Base-by-base conservation (phyloP, 1,284 basidiomycete species). In the Ustilago esculenta region DNA sequence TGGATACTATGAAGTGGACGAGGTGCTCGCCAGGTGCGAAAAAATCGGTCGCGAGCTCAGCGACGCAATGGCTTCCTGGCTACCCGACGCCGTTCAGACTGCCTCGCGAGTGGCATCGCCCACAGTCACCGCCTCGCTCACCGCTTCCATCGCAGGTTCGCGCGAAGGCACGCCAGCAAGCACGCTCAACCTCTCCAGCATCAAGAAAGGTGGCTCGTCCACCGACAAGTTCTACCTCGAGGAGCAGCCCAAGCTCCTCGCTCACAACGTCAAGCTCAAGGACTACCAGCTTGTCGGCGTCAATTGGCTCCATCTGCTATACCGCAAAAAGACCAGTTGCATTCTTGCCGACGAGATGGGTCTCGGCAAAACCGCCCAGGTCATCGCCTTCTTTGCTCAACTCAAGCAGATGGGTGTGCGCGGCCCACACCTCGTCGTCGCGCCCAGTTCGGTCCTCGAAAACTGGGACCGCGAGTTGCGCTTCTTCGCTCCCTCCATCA, bases 401-500 rank as follows among this genome's bases (percentile, higher is more conserved):
- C 85, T 98, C 56, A 93, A 92, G 81, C 89, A 92, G 74, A 86
- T 85, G 49, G 89, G 89, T 12, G 86, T 86, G 45, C 93, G 51
- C 9, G 75, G 95, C 0, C 94, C 94, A 17, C 94, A 98, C 84
- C 88, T 98, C 29, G 87, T 99, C 54, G 89, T 98, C 65, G 96
- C 98, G 6, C 77, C 77, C 14, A 94, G 94, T 1, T 98, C 95
- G 3, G 98, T 94, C 0, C 84, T 98, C 20, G 96, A 98, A 83
- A 98, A 99, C 79, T 99, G 96, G 96, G 90, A 91, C 81, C 88
- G 96, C 67, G 96, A 99, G 83, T 97, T 99, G 80, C 87, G 88
- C 33, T 88, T 89, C 39, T 98, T 98, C 76, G 92, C 91, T 1
- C 93, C 94, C 0, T 67, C 77, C 2, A 89, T 99, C 80, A 85